phyloP scores from a whole-genome alignment of 441 rosid genomes.

The Pelargonium citronellum region DNA sequence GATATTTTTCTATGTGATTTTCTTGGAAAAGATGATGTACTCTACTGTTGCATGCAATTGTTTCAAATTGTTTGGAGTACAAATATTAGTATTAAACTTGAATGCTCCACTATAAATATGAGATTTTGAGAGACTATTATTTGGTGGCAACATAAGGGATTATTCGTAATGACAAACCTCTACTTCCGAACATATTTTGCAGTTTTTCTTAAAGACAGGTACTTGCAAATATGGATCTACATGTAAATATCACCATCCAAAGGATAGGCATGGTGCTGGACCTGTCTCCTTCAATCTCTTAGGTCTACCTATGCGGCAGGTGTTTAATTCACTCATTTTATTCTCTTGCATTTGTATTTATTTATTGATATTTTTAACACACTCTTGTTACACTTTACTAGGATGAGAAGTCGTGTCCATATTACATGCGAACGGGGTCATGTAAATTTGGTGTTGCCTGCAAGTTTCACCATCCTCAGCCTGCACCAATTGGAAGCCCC shows the following conservation, averaged over 20 bases:
- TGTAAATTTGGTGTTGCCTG: slow-evolving; percentile 75
- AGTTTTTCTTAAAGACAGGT: slow-evolving; percentile 78
- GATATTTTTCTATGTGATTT: neutral
- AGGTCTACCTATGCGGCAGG: slow-evolving; percentile 82
- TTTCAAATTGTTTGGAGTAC: no score
- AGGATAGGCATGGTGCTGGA: slow-evolving; percentile 78
- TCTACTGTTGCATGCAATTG: no score
- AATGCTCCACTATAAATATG: neutral
- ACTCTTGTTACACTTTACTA: slow-evolving; percentile 15
- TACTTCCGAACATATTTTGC: slow-evolving; percentile 23
- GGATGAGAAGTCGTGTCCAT: slow-evolving; percentile 73
- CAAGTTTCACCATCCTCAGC: slow-evolving; percentile 81
- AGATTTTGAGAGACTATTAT: neutral
- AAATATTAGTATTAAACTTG: no score
- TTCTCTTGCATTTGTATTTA: neutral
- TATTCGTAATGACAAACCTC: slow-evolving; percentile 9
- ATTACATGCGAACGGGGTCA: slow-evolving; percentile 59
- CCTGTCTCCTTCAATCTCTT: slow-evolving; percentile 56
- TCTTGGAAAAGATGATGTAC: no score
- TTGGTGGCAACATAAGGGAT: neutral
- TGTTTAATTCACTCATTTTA: slow-evolving; percentile 11
- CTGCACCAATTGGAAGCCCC: slow-evolving; percentile 33
- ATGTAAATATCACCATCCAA: slow-evolving; percentile 83
- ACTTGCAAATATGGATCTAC: slow-evolving; percentile 75
- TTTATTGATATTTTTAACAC: neutral